Base-by-base conservation (phyloP, 805 yeast species). In the Pichia membranifaciens region DNA sequence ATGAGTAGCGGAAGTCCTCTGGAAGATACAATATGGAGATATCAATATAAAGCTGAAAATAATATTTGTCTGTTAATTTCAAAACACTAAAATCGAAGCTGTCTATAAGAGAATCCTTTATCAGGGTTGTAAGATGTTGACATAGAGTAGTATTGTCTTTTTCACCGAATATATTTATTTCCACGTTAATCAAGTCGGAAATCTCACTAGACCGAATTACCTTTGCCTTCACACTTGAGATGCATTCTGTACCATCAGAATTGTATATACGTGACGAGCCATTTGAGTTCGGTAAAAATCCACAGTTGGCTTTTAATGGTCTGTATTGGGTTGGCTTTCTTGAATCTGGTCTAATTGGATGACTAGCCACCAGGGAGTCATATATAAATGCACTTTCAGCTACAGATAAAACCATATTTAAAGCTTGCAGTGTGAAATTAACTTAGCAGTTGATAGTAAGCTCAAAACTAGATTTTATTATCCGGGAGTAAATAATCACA, bases 191-290 rank as follows among this genome's bases (percentile, higher is more conserved):
- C 33, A 87, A 66, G 17, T 76, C 79, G 0, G 70, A 56, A 16
- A 75, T 73, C 18, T 56, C 50, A 52, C 65, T 50, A 2, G 60
- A 49, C 31, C 55, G 47, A 44, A 87, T 85, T 3, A 90, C 96
- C 57, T 85, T 84, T 12, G 90, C 79, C 66, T 93, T 93, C 41
- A 91, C 76, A 59, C 97, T 93, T 5, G 88, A 91, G 31, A 93
- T 83, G 57, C 96, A 88, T 66, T 93, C 98, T 51, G 88, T 79
- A 20, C 99, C 98, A 64, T 91, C 98, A 42, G 85, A 75, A 31
- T 88, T 76, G 53, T 89, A 75, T 17, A 91, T 78, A 67, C 96
- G 76, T 0, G 97, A 84, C 2, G 97, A 89, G 13, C 99, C 99
- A 66, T 91, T 87, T 3, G 96, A 85, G 44, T 82, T 78, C 0